phyloP scores from a whole-genome alignment of 2,329 filamentous ascomycete genomes.

The Ascochyta viciae-villosae region DNA sequence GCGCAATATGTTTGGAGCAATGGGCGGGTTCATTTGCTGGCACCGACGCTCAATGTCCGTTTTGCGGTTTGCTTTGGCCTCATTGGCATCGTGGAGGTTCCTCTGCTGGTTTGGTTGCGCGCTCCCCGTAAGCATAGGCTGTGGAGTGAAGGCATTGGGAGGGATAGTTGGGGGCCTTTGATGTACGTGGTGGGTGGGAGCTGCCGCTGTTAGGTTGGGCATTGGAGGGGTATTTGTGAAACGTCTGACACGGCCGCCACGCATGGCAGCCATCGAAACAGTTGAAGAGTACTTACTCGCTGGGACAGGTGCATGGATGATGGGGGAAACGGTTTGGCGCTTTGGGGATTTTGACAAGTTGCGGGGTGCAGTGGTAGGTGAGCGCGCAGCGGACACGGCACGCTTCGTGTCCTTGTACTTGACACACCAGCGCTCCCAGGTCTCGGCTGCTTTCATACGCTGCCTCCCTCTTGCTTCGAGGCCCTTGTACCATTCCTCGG shows the following conservation, averaged over 20 bases:
- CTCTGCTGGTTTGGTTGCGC: constrained; percentile 51
- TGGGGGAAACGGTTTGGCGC: constrained; percentile 35
- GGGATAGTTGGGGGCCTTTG: constrained; percentile 44
- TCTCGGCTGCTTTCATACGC: constrained; percentile 65
- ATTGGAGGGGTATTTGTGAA: constrained; percentile 30
- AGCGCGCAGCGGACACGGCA: constrained; percentile 25
- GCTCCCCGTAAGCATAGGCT: constrained; percentile 31
- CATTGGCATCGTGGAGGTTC: constrained; percentile 68
- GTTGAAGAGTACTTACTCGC: constrained; percentile 42
- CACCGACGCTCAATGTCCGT: constrained; percentile 76
- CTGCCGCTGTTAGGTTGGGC: constrained; percentile 42
- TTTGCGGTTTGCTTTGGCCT: constrained; percentile 69
- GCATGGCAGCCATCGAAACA: constrained; percentile 23
- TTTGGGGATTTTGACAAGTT: constrained; percentile 35
- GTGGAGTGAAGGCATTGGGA: constrained; percentile 43
- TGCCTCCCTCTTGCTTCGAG: constrained; percentile 69
- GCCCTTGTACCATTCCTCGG: constrained; percentile 82
- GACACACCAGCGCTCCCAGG: constrained; percentile 78
- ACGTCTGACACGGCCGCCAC: constrained; percentile 24
- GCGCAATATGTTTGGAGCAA: constrained; percentile 67
- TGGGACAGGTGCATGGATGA: constrained; percentile 45
- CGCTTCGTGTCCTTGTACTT: constrained; percentile 41
- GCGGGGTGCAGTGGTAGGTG: constrained; percentile 25
- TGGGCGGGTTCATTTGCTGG: constrained; percentile 69
- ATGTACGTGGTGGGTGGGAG: constrained; percentile 37